phyloP scores from a whole-genome alignment of 805 yeast genomes.

The Wickerhamomyces hampshirensis region DNA sequence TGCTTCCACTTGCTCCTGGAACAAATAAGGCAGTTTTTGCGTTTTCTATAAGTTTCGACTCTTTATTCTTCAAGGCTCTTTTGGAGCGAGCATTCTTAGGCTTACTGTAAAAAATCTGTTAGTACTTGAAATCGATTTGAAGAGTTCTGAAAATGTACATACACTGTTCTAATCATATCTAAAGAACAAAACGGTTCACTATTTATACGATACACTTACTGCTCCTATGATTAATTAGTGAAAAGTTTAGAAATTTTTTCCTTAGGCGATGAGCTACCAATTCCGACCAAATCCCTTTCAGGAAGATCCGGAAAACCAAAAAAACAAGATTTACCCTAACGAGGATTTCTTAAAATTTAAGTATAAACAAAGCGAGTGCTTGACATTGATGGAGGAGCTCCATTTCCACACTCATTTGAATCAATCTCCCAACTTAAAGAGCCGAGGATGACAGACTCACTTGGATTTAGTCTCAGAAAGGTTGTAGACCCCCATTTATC shows the following conservation, averaged over 20 bases:
- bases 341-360: too few relatives aligned
- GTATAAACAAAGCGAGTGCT: too few relatives aligned
- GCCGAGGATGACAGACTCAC: slow-evolving; percentile 2
- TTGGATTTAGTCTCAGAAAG: slow-evolving; percentile 10
- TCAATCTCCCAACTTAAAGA: too few relatives aligned
- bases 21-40: slow-evolving; percentile 85
- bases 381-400: too few relatives aligned
- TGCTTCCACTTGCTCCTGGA: slow-evolving; percentile 80
- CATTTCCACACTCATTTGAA: too few relatives aligned
- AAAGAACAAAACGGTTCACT: too few relatives aligned
- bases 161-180: slow-evolving; percentile 34
- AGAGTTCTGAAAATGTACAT: slow-evolving; percentile 14
- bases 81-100: slow-evolving; percentile 96
- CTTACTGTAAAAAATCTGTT: slow-evolving; percentile 41
- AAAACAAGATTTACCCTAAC: too few relatives aligned
- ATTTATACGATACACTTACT: neutral
- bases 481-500: neutral
- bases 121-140: neutral
- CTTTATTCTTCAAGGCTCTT: slow-evolving; percentile 86
- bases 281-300: too few relatives aligned
- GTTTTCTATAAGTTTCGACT: slow-evolving; percentile 85
- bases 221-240: too few relatives aligned
- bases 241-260: too few relatives aligned
- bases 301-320: too few relatives aligned
- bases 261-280: slow-evolving; percentile 4